Evolutionary conservation across 2,329 filamentous ascomycete species (phyloP), one percentile per base, ranked within the genome.

Genomic region (Cladophialophora carrionii): DNA sequence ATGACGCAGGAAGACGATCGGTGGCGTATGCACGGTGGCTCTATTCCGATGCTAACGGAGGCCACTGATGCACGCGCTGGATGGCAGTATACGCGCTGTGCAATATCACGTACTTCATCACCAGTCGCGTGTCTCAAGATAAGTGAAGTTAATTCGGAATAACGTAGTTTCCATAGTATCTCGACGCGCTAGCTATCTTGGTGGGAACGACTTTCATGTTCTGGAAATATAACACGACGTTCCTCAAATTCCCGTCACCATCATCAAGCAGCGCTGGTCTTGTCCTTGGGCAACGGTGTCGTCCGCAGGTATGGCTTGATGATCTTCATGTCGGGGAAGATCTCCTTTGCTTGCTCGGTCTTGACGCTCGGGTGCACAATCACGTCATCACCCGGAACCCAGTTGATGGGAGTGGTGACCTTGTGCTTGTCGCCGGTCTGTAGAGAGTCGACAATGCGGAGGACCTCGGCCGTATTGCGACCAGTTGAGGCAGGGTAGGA

Each of bases 301-400:
- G 84, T 85, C 29, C 85, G 77, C 61, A 87, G 78, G 78, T 87
- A 87, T 49, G 85, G 85, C 82, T 86, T 87, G 67, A 88, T 83
- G 67, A 86, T 84, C 72, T 80, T 82, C 76, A 87, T 81, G 68
- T 87, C 79, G 10, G 85, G 84, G 78, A 85, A 87, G 61, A 85
- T 77, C 71, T 82, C 80, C 79, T 85, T 83, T 29, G 84, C 85
- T 73, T 85, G 78, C 63, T 85, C 83, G 72, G 82, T 85, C 76
- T 81, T 84, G 73, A 87, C 80, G 69, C 76, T 77, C 61, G 85
- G 85, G 75, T 85, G 84, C 51, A 88, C 85, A 72, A 87, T 87
- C 68, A 87, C 85, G 74, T 87, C 84, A 71, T 85, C 83, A 55
- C 74, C 77, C 31, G 83, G 83, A 3, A 85, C 76, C 84, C 84